These are phyloP conservation scores for Perilla frutescens DNA, from an alignment of 257 asterid species.

Conservation along the genomic window DNA sequence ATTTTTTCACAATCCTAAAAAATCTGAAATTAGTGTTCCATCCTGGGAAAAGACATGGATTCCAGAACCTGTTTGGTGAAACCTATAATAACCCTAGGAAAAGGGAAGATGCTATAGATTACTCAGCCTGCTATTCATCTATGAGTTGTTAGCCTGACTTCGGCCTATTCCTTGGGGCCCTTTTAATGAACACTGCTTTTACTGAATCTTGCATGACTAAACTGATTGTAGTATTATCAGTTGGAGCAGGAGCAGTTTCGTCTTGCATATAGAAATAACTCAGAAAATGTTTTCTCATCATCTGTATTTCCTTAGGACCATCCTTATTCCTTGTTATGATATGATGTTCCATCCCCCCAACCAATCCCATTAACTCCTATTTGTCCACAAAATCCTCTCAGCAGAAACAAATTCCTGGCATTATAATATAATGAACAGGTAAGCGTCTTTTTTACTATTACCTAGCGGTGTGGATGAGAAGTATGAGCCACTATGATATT, in stretches of 20 bases:
- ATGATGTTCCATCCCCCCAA: background rate
- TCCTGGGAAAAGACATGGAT: constrained; percentile 12
- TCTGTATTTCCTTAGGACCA: background rate
- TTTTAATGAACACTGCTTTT: background rate
- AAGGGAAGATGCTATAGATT: constrained; percentile 24
- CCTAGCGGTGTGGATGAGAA: constrained; percentile 12
- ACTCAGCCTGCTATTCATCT: background rate
- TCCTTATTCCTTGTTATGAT: background rate
- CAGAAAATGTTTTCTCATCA: background rate
- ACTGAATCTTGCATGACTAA: background rate
- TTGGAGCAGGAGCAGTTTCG: constrained; percentile 2
- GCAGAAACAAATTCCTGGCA: constrained; percentile 27
- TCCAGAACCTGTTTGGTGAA: constrained; percentile 29
- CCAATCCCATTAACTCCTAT: background rate
- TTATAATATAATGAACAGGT: constrained; percentile 36
- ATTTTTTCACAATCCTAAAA: background rate
- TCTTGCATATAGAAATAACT: background rate
- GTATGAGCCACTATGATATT: background rate
- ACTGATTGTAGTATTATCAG: background rate
- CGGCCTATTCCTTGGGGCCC: background rate
- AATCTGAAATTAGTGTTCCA: constrained; percentile 7
- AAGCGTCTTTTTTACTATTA: constrained; percentile 16
- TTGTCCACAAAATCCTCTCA: constrained; percentile 19
- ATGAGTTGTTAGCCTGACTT: background rate
- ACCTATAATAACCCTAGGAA: constrained; percentile 16